Base-by-base conservation (phyloP, 345 rosid species). In the Eucalyptus cladocalyx region DNA sequence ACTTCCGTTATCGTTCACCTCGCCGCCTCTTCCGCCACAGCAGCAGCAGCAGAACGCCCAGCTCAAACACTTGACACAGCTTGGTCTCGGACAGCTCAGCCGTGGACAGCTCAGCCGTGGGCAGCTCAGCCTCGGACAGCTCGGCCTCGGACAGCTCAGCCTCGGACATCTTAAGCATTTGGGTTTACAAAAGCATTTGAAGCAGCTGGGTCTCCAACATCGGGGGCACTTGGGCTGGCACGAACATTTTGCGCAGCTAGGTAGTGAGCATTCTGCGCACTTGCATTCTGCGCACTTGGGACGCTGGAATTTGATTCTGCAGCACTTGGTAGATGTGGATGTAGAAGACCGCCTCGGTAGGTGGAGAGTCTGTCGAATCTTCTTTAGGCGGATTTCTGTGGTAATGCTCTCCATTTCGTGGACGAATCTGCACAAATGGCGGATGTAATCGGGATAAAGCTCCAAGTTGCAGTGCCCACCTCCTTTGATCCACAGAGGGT, bases 381-480 rank as follows among this genome's bases (percentile, higher is more conserved):
- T 97, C 87, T 94, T 96, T 37, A 98, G 99, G 53, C 93, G 97
- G 90, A 88, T 93, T 91, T 92, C 90, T 13, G 99, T 94, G 87
- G 92, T 96, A 87, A 94, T 92, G 89, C 92, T 97, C 93, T 98
- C 99, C 99, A 98, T 96, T 89, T 98, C 99, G 53, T 94, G 95
- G 89, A 98, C 90, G 88, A 96, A 98, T 91, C 93, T 95, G 93
- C 94, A 90, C 37, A 98, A 95, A 93, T 97, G 99, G 89, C 95
- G 93, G 87, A 98, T 95, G 92, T 95, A 98, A 88, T 97, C 99
- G 2, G 99, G 99, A 92, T 95, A 98, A 11, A 98, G 95, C 94
- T 98, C 99, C 90, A 98, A 92, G 93, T 98, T 98, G 93, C 99
- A 98, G 89, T 97, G 99, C 65, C 99, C 99, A 32, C 99, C 99